These are phyloP conservation scores for Bretschneidera sinensis DNA, from an alignment of 345 rosid genomes.

Conservation along the genomic window DNA sequence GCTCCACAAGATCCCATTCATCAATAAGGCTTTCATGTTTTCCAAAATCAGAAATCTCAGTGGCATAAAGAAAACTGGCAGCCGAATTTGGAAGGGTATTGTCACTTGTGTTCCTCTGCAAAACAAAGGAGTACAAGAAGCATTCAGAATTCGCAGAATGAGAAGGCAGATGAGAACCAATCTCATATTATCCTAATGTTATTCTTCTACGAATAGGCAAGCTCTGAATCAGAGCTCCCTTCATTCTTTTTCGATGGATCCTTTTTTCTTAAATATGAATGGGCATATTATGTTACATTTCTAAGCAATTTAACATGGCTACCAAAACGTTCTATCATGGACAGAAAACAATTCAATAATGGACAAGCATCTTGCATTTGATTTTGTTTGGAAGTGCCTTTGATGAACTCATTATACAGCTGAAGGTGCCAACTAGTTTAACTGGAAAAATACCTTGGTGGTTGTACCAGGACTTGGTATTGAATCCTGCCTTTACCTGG, in stretches of 20 bases:
- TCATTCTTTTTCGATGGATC: no score
- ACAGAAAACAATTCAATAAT: no score
- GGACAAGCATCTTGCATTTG: neutral
- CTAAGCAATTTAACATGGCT: no score
- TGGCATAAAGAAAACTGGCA: constrained; percentile 56
- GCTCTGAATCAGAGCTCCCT: no score
- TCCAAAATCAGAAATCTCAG: constrained; percentile 50
- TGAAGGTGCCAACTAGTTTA: neutral
- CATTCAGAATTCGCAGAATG: no score
- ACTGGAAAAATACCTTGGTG: no score
- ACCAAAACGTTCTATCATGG: no score
- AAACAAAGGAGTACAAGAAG: neutral
- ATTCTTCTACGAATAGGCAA: neutral
- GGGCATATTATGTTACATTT: no score
- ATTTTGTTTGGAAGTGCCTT: neutral
- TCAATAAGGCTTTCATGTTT: constrained; percentile 60
- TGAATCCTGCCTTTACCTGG: no score
- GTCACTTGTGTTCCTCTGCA: constrained; percentile 53
- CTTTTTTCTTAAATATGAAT: no score
- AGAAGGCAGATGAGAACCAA: neutral
- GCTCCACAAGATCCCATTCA: constrained; percentile 98
- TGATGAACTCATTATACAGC: neutral
- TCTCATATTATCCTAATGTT: neutral
- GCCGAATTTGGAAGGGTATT: constrained; percentile 49
- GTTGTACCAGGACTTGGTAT: no score